phyloP scores from a whole-genome alignment of 208 protist species.

The Leishmania tarentolae region DNA sequence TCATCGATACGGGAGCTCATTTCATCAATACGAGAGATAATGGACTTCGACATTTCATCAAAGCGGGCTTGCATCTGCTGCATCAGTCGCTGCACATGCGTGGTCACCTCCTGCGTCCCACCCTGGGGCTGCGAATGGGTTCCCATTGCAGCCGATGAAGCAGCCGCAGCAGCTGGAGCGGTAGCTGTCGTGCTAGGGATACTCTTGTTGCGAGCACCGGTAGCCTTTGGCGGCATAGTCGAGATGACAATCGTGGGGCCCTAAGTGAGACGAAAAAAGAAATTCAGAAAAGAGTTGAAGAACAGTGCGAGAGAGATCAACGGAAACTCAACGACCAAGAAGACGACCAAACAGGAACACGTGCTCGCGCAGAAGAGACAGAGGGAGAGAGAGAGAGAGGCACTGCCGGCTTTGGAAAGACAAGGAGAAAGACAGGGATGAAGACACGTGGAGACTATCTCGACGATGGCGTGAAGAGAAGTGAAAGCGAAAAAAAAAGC shows the following conservation, averaged over 20 bases:
- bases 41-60: constrained; percentile 95
- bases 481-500: neutral
- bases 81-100: constrained; percentile 94
- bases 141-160: constrained; percentile 3
- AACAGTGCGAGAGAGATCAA: neutral
- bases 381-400: too few relatives aligned
- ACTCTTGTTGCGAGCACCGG: neutral
- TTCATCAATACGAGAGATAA: constrained; percentile 94
- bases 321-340: neutral
- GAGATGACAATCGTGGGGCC: neutral
- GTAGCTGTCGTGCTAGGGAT: neutral
- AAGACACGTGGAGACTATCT: neutral
- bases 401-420: too few relatives aligned
- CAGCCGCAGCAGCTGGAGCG: constrained; percentile 5
- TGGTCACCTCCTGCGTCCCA: constrained; percentile 90
- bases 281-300: neutral
- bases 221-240: constrained; percentile 33
- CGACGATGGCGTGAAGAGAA: neutral
- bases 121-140: constrained; percentile 13
- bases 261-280: constrained; percentile 21
- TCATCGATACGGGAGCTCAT: constrained; percentile 94
- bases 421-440: neutral
- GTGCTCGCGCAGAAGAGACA: neutral
- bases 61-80: constrained; percentile 96
- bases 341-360: neutral